Evolutionary conservation across 805 yeast genomes (phyloP), one percentile per base, ranked within the genome.

Genomic region (Yarrowia keelungensis): DNA sequence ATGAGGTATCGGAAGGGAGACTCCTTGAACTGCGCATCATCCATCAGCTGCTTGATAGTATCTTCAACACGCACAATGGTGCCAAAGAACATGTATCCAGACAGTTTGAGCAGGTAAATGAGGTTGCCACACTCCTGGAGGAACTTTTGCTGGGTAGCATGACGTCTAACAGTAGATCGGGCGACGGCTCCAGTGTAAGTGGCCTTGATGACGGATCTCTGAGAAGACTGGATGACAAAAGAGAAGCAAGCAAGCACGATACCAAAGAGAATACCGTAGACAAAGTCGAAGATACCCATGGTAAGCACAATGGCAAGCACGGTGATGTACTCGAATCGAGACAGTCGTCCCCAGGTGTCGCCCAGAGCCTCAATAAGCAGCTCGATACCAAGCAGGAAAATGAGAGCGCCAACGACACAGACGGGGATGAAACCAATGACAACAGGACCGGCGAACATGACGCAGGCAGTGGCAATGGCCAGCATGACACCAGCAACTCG

Each of bases 281-380:
- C 98, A 77, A 95, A 95, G 79, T 95, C 99, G 84, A 91, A 89
- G 1, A 90, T 88, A 3, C 98, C 98, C 98, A 95, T 95, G 0
- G 93, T 89, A 39, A 92, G 79, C n/a, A 96, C 97, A 73, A 95
- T 95, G 8, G 89, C 87, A 10, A 90, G 77, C 69, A 95, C 89
- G 2, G 99, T 95, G 41, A 85, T 73, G 76, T 95, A 95, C 77
- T 95, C 99, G 73, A 91, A 89, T 32, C 78, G 81, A 45, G 87
- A 83, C 59, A 94, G 83, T 71, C 89, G 85, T 4, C 94, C 95
- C 79, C 85, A 83, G 0, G 98, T 92, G 76, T 95, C 98, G 73
- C 85, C 86, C 8, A 95, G 75, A 0, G 98, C 91, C 77, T 95
- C 99, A 68, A 89, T 87, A 72, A 95, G 77, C 67, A 95, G 81